phyloP scores from a whole-genome alignment of 768 basidiomycete genomes.

The Mrakia gelida region DNA sequence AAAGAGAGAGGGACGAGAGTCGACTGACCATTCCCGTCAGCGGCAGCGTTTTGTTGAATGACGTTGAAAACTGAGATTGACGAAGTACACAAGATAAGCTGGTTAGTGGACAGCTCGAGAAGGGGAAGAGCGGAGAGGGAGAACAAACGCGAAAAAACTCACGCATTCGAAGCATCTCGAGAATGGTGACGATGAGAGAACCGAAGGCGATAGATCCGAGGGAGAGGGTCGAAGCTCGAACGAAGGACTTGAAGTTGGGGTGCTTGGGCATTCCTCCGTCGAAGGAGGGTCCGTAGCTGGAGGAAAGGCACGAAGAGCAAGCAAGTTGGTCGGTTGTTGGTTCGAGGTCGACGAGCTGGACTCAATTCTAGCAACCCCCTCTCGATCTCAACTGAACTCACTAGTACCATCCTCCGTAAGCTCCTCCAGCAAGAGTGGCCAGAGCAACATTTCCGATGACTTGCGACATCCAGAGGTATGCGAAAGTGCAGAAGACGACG shows the following conservation, averaged over 20 bases:
- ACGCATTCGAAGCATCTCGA: conserved; percentile 61
- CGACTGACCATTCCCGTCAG: conserved; percentile 62
- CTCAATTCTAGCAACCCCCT: too few species aligned
- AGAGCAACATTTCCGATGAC: conserved; percentile 74
- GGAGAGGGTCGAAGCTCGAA: conserved; percentile 69
- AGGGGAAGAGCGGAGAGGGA: not conserved
- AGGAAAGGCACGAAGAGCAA: conserved; percentile 20
- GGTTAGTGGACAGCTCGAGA: not conserved
- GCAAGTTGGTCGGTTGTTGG: conserved; percentile 19
- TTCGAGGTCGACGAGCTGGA: not conserved
- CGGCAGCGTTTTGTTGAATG: conserved; percentile 51
- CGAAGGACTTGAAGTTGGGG: conserved; percentile 65
- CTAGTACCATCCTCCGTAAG: conserved; percentile 53
- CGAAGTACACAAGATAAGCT: not conserved
- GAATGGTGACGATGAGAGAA: conserved; percentile 71
- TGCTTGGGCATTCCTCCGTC: conserved; percentile 61
- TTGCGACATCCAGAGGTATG: conserved; percentile 81
- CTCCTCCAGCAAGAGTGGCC: conserved; percentile 74
- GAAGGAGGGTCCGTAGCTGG: conserved; percentile 65
- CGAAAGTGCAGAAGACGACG: conserved; percentile 71
- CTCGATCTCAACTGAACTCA: not conserved
- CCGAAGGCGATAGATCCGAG: conserved; percentile 83
- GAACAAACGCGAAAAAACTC: not conserved
- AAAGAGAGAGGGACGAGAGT: too few species aligned
- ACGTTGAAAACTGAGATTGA: conserved; percentile 47